Base-by-base conservation (phyloP, 345 rosid species). In the Eutrema yunnanense region DNA sequence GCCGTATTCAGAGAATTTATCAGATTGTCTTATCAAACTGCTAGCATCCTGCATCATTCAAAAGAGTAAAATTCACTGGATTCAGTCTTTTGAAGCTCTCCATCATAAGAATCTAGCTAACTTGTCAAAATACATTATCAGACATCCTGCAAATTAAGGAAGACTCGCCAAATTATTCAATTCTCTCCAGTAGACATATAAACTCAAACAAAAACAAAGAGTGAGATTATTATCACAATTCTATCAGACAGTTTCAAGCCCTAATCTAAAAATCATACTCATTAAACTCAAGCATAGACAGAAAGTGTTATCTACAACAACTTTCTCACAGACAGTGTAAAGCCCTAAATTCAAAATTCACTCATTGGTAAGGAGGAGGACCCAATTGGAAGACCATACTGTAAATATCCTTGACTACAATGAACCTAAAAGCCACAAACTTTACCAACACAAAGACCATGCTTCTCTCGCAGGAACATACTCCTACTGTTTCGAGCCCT, bases 1-100 rank as follows among this genome's bases (percentile, higher is more conserved):
- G 26, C 84, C 92, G 34, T 76, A 85, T 72, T 86, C 93, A 38
- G 89, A 81, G 84, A 76, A 88, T 66, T 81, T 80, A 27, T 88
- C 96, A 14, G 99, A 87, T 65, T 92, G 92, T 80, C 84, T 88
- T 32, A 92, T 83, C 85, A 92, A 71, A 73, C 90, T 77, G 67
- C 82, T 84, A 42, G 88, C 84, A 53, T 92, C 99, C 92, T 92
- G 86, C 53, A 48, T 53, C 30, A 72, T 63, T 5, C 36, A 32
- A 65, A 22, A 16, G 46, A 54, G 6, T 14, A n/a, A 41, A 44
- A 8, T 6, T 40, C 19, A 48, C 8, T 48, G 27, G 26, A 22
- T 33, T 69, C 29, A 68, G 63, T 37, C 34, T 40, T 55, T 44
- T n/a, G 5, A 19, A 56, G 47, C 42, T 69, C 48, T 46, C 14